These are phyloP conservation scores for Ophiostoma pallidulum DNA, from an alignment of 2,329 filamentous ascomycete species.

Conservation along the genomic window DNA sequence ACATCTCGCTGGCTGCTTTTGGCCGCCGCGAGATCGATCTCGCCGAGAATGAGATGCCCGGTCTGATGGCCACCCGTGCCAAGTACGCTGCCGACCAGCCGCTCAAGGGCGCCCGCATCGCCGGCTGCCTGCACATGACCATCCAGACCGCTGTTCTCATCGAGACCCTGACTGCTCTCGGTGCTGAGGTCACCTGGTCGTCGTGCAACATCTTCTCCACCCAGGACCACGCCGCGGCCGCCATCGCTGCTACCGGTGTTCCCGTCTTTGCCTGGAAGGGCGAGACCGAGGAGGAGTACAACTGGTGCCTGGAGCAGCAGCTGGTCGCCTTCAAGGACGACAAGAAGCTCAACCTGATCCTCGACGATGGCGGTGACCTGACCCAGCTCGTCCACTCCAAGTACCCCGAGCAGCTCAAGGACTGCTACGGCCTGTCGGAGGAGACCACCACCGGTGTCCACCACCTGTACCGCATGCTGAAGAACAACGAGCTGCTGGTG, in stretches of 20 bases:
- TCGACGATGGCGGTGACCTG: slow-evolving; percentile 96
- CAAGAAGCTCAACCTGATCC: slow-evolving; percentile 96
- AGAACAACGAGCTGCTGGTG: slow-evolving; percentile 78
- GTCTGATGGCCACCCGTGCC: slow-evolving; percentile 86
- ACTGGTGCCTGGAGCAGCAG: slow-evolving; percentile 99
- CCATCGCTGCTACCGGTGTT: slow-evolving; percentile 87
- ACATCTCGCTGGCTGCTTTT: slow-evolving; percentile 95
- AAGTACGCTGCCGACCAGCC: slow-evolving; percentile 94
- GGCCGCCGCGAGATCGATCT: slow-evolving; percentile 98
- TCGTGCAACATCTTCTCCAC: slow-evolving; percentile 99
- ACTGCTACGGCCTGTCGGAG: slow-evolving; percentile 97
- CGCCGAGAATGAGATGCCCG: slow-evolving; percentile 93
- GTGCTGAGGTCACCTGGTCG: slow-evolving; percentile 97
- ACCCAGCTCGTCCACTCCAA: slow-evolving; percentile 94
- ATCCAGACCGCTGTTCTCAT: slow-evolving; percentile 99
- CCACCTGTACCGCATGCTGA: slow-evolving; percentile 98
- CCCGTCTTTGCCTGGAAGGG: slow-evolving; percentile 74
- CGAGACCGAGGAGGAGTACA: slow-evolving; percentile 99
- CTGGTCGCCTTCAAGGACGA: slow-evolving; percentile 91
- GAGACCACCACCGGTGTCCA: slow-evolving; percentile 99
- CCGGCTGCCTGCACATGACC: slow-evolving; percentile 98
- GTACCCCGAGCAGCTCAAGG: slow-evolving; percentile 97
- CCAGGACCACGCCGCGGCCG: slow-evolving; percentile 95
- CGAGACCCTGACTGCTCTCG: slow-evolving; percentile 88
- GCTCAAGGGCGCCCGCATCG: slow-evolving; percentile 87